These are phyloP conservation scores for Aspergillus luchuensis DNA, from an alignment of 2,329 filamentous ascomycete genomes.

Conservation along the genomic window DNA sequence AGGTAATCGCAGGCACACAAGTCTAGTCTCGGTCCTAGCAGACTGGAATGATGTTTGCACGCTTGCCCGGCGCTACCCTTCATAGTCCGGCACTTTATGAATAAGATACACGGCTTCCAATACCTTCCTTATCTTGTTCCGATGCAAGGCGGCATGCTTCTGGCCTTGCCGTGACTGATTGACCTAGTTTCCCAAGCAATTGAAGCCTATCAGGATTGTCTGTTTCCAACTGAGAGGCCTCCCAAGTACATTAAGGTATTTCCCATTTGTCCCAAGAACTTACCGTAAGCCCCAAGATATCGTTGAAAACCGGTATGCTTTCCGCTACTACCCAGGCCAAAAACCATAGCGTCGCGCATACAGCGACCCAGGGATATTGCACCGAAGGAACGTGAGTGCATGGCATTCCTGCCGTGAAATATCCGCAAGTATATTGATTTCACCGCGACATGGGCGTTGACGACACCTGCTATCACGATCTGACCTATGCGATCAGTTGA, in stretches of 20 bases:
- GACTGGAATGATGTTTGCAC: background rate
- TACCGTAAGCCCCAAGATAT: conserved; percentile 61
- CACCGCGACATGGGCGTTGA: conserved; percentile 64
- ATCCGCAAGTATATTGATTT: conserved; percentile 67
- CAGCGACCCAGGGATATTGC: conserved; percentile 57
- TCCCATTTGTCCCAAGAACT: background rate
- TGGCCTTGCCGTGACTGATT: background rate
- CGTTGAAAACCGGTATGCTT: conserved; percentile 67
- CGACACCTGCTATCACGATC: conserved; percentile 68
- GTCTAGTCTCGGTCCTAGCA: background rate
- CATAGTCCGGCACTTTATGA: background rate
- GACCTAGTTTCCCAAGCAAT: background rate
- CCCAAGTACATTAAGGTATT: conserved; percentile 22
- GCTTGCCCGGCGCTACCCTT: background rate
- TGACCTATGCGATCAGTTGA: conserved; percentile 4
- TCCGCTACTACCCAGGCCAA: conserved; percentile 66
- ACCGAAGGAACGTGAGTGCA: conserved; percentile 47
- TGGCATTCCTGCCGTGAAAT: conserved; percentile 59
- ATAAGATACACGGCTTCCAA: background rate
- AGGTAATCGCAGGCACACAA: background rate
- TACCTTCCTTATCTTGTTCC: background rate
- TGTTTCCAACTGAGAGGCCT: background rate
- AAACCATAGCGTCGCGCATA: conserved; percentile 58
- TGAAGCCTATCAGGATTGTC: background rate
- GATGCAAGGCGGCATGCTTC: background rate